These are phyloP conservation scores for Lactarius indigo DNA, from an alignment of 768 basidiomycete genomes.

Conservation along the genomic window DNA sequence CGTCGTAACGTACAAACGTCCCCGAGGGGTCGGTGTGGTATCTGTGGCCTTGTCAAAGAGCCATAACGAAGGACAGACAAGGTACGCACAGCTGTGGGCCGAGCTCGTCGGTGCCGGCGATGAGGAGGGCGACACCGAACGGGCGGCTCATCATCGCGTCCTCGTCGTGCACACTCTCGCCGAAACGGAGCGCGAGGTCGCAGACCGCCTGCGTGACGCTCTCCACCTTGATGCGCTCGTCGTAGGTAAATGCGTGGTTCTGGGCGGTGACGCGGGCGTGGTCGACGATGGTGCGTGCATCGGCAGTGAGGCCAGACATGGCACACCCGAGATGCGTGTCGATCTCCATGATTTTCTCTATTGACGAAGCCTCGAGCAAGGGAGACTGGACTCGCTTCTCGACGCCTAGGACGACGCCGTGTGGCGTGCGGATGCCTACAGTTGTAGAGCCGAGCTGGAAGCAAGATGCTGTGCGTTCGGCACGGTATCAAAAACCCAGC, in stretches of 20 bases:
- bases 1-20: slow-evolving; percentile 94
- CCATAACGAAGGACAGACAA: not conserved
- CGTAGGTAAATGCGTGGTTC: slow-evolving; percentile 94
- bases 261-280: slow-evolving; percentile 96
- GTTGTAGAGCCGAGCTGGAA: slow-evolving; percentile 94
- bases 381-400: slow-evolving; percentile 99
- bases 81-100: slow-evolving; percentile 90
- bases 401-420: slow-evolving; percentile 91
- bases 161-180: slow-evolving; percentile 98
- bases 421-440: slow-evolving; percentile 86
- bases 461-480: slow-evolving; percentile 2
- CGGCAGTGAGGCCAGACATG: slow-evolving; percentile 96
- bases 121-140: slow-evolving; percentile 95
- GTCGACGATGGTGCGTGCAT: slow-evolving; percentile 99
- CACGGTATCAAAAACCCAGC: not conserved
- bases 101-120: slow-evolving; percentile 95
- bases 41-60: slow-evolving; percentile 39
- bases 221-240: slow-evolving; percentile 96
- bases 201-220: slow-evolving; percentile 98
- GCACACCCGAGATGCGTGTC: slow-evolving; percentile 95
- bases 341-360: slow-evolving; percentile 99
- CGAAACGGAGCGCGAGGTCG: slow-evolving; percentile 93
- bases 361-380: slow-evolving; percentile 89
- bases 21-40: slow-evolving; percentile 99
- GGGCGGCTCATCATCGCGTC: slow-evolving; percentile 99